A percentile compares a stretch with the other conserved stretches of the same genome.
Conservation (phyloP, 805 yeast species). For the Starmerella stellata region DNA sequence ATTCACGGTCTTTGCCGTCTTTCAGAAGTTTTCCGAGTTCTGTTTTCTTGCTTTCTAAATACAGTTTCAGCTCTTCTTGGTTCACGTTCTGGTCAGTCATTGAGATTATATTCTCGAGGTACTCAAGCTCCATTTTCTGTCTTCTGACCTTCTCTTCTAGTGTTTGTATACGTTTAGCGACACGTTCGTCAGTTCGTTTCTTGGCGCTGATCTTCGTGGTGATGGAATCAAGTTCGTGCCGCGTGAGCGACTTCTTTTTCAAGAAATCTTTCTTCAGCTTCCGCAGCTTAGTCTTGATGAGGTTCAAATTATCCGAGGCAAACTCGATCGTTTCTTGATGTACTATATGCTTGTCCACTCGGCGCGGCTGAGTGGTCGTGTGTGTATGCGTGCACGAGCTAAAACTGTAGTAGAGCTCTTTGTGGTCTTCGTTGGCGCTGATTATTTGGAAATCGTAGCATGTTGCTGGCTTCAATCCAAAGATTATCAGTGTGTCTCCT, state of each 20-base stretch:
- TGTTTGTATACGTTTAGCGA: constrained; percentile 10
- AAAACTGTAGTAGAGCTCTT: background rate
- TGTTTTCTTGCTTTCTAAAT: background rate
- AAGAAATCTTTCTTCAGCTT: constrained; percentile 8
- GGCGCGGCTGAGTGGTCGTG: background rate
- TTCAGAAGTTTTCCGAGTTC: constrained; percentile 6
- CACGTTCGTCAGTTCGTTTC: constrained; percentile 11
- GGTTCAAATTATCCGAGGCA: constrained; percentile 1
- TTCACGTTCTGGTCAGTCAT: background rate
- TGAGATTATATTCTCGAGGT: background rate
- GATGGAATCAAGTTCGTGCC: constrained; percentile 8
- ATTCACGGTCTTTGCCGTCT: constrained; percentile 4
- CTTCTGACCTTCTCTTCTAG: constrained; percentile 10
- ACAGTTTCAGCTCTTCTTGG: background rate
- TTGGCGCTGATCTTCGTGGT: constrained; percentile 6
- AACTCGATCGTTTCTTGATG: constrained; percentile 3
- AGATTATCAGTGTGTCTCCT: background rate
- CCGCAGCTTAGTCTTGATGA: constrained; percentile 5
- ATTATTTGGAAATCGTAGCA: background rate
- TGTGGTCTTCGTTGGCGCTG: background rate
- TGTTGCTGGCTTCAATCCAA: background rate
- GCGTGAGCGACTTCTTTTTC: constrained; percentile 4
- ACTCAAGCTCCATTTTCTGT: constrained; percentile 7
- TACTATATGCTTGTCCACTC: background rate
- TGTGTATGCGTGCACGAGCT: background rate